Conservation (phyloP, 139 green algal genomes). For the Tetradesmus obliquus region DNA sequence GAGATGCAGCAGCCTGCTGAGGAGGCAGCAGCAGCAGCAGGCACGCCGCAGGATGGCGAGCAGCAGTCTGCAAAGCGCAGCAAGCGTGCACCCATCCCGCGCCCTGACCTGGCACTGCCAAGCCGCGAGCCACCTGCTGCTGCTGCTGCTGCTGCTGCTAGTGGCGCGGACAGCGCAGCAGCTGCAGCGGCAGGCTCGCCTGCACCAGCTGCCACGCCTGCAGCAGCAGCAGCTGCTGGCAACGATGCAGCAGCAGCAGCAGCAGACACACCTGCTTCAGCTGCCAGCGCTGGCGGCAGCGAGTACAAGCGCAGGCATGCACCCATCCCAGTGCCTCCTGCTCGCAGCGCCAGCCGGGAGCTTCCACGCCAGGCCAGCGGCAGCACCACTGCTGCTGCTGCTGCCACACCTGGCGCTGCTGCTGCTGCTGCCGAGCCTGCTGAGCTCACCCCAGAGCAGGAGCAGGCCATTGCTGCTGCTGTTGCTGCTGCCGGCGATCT, state of each 20-base stretch:
- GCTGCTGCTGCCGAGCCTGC: constrained; percentile 23
- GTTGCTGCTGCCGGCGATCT: constrained; percentile 12
- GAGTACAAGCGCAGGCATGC: constrained; percentile 47
- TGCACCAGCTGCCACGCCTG: background rate
- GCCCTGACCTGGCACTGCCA: background rate
- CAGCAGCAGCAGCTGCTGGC: background rate
- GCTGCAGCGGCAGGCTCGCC: background rate
- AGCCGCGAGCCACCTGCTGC: background rate
- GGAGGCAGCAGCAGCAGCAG: background rate
- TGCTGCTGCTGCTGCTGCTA: background rate
- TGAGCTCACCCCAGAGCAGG: background rate
- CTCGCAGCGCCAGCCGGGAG: constrained; percentile 11
- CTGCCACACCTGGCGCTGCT: background rate
- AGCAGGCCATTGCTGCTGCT: constrained; percentile 18
- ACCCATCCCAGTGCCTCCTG: constrained; percentile 21
- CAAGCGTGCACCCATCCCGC: constrained; percentile 11
- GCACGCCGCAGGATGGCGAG: background rate
- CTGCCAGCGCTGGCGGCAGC: background rate
- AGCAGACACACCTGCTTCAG: background rate
- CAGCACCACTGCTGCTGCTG: constrained; percentile 3
- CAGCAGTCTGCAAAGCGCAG: background rate
- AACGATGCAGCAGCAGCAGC: background rate
- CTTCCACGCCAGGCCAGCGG: constrained; percentile 3
- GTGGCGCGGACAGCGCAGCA: background rate
- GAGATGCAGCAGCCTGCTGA: constrained; percentile 2